Base-by-base conservation (phyloP, 306 rosid genomes). In the Pueraria montana region DNA sequence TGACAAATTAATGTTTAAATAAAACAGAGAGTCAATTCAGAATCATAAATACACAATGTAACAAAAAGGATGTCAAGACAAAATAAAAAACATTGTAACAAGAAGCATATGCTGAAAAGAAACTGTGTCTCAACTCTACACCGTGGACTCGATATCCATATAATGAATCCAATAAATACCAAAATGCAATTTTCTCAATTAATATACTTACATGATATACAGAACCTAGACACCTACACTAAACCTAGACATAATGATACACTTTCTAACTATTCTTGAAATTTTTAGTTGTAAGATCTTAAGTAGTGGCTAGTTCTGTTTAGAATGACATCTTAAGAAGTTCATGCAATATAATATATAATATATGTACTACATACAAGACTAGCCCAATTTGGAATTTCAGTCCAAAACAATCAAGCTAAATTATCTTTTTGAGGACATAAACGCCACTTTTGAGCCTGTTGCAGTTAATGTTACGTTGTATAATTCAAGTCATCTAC, bases 1-100 rank as follows among this genome's bases (percentile, higher is more conserved):
- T 96, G 94, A 87, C 43, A 77, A 36, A 83, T 72, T 62, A 65
- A 78, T 26, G 63, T 5, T 63, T 18, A 12, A 17, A 64, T 79
- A 74, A 42, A 63, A 10, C 10, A 62, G 49, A 34, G 7, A 50
- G 32, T 27, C 32, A 61, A 73, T 73, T 85, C 56, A 85, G 69
- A 87, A 68, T 74, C 71, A 80, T 77, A 46, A 72, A 62, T 83
- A 80, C 21, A 74, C 78, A 45, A 49, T 11, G 70, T 43, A 76
- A 76, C 52, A 75, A 64, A 58, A 82, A 52, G 71, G 83, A 75
- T 48, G 79, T 81, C 78, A 71, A 53, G 73, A 70, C 18, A 17
- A 49, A 23, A 26, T 21, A 18, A 23, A 80, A 43, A 23, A 27
- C 48, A 72, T 64, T 9, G 2, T 20, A 76, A 55, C 48, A 66